Evolutionary conservation across 23 red algal genomes (phyloP).

Genomic region (Chondrus crispus): DNA sequence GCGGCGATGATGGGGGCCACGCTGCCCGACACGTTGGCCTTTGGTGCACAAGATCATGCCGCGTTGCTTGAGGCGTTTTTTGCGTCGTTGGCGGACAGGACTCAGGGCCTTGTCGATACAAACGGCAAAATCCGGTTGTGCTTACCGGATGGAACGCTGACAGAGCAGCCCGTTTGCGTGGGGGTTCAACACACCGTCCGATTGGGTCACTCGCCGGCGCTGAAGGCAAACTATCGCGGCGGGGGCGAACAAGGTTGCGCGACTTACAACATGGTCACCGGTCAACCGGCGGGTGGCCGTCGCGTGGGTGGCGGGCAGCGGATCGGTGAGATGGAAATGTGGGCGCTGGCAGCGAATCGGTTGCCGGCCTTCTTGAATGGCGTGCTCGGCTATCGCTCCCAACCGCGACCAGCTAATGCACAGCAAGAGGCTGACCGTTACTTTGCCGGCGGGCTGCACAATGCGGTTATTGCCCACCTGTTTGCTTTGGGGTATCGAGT

Average conservation of each 20-base stretch:
- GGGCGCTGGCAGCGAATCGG: not conserved
- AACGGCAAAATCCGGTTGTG: no score
- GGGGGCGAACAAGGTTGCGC: no score
- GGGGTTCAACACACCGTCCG: not conserved
- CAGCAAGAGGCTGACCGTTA: no score
- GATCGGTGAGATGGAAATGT: not conserved
- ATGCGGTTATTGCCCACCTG: no score
- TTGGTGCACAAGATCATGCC: not conserved
- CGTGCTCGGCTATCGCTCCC: no score
- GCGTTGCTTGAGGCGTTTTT: not conserved
- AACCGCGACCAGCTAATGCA: no score
- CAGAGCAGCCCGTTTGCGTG: not conserved
- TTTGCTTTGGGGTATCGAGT: no score
- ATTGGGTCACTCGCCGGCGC: constrained; percentile 1
- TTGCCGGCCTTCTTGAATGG: no score
- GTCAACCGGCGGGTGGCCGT: constrained; percentile 17
- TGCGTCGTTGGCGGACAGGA: not conserved
- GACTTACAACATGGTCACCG: constrained; percentile 2
- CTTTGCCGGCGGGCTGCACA: no score
- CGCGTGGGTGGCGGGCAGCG: not conserved
- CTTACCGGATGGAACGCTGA: not conserved
- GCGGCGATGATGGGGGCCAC: not conserved
- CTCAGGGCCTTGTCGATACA: not conserved
- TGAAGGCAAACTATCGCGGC: constrained; percentile 1
- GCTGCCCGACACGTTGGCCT: not conserved